Percentiles rank a stretch among this genome's conserved stretches.
phyloP scores from a whole-genome alignment of 345 rosid species.

The Eucalyptus albens region DNA sequence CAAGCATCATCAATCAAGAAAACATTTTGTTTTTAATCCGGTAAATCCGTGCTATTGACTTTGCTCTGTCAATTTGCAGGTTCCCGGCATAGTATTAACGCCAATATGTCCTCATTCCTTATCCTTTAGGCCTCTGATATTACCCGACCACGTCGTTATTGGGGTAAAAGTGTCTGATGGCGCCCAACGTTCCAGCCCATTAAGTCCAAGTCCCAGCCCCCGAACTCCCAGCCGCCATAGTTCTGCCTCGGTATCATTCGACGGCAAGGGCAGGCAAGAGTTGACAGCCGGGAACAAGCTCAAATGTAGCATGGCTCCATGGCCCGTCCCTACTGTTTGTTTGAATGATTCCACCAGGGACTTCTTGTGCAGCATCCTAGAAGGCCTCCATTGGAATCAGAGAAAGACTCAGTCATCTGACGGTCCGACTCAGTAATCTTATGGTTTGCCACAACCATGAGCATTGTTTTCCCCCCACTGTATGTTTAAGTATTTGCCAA shows the following conservation, averaged over 20 bases:
- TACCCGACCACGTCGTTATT: slow-evolving; percentile 84
- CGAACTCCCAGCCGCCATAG: slow-evolving; percentile 51
- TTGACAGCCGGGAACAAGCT: slow-evolving; percentile 80
- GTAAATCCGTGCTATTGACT: background rate
- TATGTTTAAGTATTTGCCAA: background rate
- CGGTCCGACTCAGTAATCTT: slow-evolving; percentile 66
- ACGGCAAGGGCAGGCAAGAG: slow-evolving; percentile 83
- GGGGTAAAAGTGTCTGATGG: slow-evolving; percentile 57
- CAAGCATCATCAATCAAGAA: background rate
- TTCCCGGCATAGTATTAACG: slow-evolving; percentile 85
- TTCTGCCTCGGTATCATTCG: slow-evolving; percentile 94
- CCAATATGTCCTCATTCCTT: slow-evolving; percentile 97
- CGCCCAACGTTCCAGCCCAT: background rate
- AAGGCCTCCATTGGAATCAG: slow-evolving; percentile 89
- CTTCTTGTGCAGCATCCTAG: slow-evolving; percentile 83
- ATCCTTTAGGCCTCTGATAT: slow-evolving; percentile 89
- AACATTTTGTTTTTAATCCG: background rate
- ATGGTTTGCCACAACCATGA: slow-evolving; percentile 35
- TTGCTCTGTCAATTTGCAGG: slow-evolving; percentile 18
- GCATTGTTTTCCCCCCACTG: background rate
- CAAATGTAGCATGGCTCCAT: slow-evolving; percentile 93
- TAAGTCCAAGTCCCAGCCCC: background rate
- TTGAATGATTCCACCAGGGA: slow-evolving; percentile 70
- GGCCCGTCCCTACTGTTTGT: slow-evolving; percentile 97
- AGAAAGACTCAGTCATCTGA: slow-evolving; percentile 72